Evolutionary conservation across 768 basidiomycete species (phyloP), one percentile per base, ranked within the genome.

Genomic region (Russula earlei): DNA sequence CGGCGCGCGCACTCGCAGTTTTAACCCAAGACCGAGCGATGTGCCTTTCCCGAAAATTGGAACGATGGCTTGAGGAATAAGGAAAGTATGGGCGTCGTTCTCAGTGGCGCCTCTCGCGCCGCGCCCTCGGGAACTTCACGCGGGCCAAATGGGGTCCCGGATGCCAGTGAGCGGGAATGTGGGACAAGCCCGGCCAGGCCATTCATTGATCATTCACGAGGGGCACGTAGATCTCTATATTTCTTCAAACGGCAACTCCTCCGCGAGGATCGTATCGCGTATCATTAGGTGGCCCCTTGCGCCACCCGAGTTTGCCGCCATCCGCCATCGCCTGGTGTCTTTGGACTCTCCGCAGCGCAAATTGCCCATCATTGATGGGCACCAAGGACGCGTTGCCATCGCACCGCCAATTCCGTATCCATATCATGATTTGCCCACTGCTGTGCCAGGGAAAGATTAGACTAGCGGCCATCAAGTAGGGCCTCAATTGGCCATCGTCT

Each of bases 221-320:
- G n/a, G 10, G n/a, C 25, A 33, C 49, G 49, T 25, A 51, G 51
- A 56, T 56, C 55, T 27, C 44, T 31, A 37, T 31, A 17, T 41
- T 52, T 31, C 34, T 34, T 56, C 37, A 40, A 15, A 11, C 24
- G 37, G 25, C 25, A 49, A 38, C 25, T 36, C 10, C 24, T 27
- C n/a, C 22, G 4, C 19, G 22, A 37, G 34, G 36, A 46, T 53
- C 43, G 43, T n/a, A n/a, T n/a, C 25, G 8, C 17, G 10, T 31
- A 33, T 33, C 2, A 33, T 11, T 33, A 33, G 31, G 29, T 31
- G 10, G 19, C 14, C 31, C n/a, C 45, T 43, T 44, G 47, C 17
- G 43, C 49, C 44, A 52, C 56, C 44, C 56, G 45, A 57, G 44
- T 57, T 57, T 17, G 27, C 31, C 29, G 38, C 38, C 3, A 33